Percentiles rank a stretch among this genome's conserved stretches.
These are phyloP conservation scores for Aspergillus oerlinghausenensis DNA, from an alignment of 2,329 filamentous ascomycete genomes.

Conservation along the genomic window DNA sequence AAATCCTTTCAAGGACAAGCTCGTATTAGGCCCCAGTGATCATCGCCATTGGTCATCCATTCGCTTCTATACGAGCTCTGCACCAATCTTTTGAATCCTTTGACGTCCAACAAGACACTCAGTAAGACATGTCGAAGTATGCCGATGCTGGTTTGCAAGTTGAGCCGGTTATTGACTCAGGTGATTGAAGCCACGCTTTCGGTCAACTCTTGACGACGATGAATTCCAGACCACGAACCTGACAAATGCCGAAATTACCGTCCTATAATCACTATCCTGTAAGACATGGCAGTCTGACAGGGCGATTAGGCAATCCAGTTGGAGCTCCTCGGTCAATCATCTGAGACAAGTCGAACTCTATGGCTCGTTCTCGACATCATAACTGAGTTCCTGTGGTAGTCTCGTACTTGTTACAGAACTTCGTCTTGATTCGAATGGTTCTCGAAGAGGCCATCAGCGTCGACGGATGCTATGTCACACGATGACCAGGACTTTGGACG, in stretches of 20 bases:
- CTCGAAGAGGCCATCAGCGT: neutral
- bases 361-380: neutral
- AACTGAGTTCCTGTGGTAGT: too few relatives aligned
- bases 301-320: neutral
- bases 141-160: neutral
- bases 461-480: neutral
- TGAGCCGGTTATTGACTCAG: neutral
- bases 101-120: neutral
- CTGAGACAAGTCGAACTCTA: neutral
- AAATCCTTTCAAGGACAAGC: neutral
- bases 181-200: neutral
- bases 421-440: neutral
- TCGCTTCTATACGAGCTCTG: neutral
- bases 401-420: neutral
- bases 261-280: neutral
- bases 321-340: neutral
- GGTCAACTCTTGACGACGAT: neutral
- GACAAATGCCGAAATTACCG: neutral
- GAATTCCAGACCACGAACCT: neutral
- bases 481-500: neutral
- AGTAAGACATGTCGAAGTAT: neutral
- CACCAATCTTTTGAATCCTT: neutral
- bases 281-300: neutral
- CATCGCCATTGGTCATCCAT: neutral
- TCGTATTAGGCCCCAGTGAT: neutral